Conservation (phyloP, 2,329 filamentous ascomycete species). For the Gnomoniopsis sp. region DNA sequence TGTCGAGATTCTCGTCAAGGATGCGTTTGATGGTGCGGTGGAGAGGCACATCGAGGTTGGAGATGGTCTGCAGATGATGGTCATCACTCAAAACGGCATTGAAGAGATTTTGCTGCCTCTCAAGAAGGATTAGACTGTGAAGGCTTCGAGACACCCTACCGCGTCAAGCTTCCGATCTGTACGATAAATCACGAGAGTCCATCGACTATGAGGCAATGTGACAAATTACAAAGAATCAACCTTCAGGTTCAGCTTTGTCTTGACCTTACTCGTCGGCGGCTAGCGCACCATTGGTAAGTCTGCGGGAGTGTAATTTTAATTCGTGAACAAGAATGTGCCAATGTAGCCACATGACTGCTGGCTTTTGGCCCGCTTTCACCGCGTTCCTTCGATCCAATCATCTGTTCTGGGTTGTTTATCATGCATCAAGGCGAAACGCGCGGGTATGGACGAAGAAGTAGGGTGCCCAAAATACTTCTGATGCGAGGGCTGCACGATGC, state of each 20-base stretch:
- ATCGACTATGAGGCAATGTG: conserved; percentile 9
- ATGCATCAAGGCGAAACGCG: too few species aligned
- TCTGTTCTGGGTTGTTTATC: too few species aligned
- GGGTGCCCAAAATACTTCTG: too few species aligned
- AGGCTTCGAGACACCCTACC: not conserved
- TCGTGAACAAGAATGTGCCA: too few species aligned
- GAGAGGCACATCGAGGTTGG: conserved; percentile 99
- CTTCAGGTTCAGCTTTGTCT: not conserved
- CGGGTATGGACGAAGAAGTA: too few species aligned
- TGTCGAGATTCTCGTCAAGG: conserved; percentile 86
- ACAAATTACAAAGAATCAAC: not conserved
- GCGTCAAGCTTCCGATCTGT: conserved; percentile 24
- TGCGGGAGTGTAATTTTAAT: too few species aligned
- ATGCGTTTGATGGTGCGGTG: conserved; percentile 96
- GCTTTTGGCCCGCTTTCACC: too few species aligned
- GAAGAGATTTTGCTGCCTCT: conserved; percentile 79
- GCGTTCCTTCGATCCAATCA: too few species aligned
- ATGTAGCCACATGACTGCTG: too few species aligned
- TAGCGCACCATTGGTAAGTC: not conserved
- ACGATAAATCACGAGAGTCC: conserved; percentile 24
- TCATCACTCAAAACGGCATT: conserved; percentile 84
- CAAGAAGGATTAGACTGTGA: conserved; percentile 78
- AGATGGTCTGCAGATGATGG: conserved; percentile 91
- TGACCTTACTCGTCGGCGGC: not conserved
- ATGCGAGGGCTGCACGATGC: too few species aligned